Percentiles rank a stretch among this genome's conserved stretches.
These are phyloP conservation scores for Rhynchospora breviuscula DNA, from an alignment of 176 grass and related monocot species.

Conservation along the genomic window DNA sequence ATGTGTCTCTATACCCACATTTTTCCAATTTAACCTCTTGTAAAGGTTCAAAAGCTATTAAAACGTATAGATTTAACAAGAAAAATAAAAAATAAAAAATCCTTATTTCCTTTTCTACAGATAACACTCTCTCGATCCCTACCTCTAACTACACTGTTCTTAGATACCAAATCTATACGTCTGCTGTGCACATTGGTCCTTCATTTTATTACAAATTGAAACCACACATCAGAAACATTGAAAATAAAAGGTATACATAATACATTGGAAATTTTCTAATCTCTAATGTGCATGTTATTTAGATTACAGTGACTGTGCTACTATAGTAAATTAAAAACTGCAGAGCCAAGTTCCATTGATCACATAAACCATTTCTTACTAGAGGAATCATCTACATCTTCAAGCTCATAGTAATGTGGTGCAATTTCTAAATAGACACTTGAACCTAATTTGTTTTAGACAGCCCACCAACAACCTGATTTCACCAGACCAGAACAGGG, in stretches of 20 bases:
- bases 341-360: too few relatives aligned
- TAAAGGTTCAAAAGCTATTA: background rate
- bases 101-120: background rate
- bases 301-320: too few relatives aligned
- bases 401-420: too few relatives aligned
- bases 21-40: too few relatives aligned
- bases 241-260: too few relatives aligned
- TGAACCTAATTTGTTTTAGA: background rate
- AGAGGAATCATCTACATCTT: too few relatives aligned
- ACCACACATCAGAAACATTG: background rate
- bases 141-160: background rate
- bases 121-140: background rate
- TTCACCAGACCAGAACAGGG: background rate
- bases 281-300: too few relatives aligned
- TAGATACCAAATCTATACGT: background rate
- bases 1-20: too few relatives aligned
- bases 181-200: background rate
- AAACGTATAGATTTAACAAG: background rate
- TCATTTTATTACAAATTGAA: background rate
- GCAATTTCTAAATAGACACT: too few relatives aligned
- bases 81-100: background rate
- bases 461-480: background rate
- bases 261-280: too few relatives aligned
- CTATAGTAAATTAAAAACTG: too few relatives aligned
- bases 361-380: too few relatives aligned